A percentile compares a stretch with the other conserved stretches of the same genome.
These are phyloP conservation scores for Yamagishiella unicocca DNA, from an alignment of 139 green algal species.

Conservation along the genomic window DNA sequence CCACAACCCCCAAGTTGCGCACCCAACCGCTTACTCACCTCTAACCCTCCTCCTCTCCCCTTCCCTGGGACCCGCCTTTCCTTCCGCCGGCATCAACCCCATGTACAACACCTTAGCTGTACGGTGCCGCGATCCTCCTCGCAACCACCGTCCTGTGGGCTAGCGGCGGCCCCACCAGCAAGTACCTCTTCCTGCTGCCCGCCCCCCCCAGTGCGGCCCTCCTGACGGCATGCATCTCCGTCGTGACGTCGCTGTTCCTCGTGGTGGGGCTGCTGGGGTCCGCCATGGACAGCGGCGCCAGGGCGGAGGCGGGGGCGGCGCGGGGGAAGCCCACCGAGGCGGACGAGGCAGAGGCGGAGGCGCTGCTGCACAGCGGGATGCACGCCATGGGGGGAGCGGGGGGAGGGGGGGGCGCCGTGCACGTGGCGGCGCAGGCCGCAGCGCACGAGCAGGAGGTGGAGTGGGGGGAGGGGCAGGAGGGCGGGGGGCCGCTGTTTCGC, in stretches of 20 bases:
- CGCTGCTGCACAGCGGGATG: slow-evolving; percentile 22
- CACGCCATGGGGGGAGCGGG: neutral
- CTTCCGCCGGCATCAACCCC: neutral
- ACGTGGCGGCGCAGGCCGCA: neutral
- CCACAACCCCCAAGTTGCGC: neutral
- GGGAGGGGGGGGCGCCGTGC: neutral
- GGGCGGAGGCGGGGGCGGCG: neutral
- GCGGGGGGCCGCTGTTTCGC: neutral
- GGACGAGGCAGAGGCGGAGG: slow-evolving; percentile 13
- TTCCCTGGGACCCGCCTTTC: neutral
- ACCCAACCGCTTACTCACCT: neutral
- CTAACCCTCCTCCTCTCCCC: neutral
- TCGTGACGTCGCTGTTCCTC: slow-evolving; percentile 6
- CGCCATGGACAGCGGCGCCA: neutral
- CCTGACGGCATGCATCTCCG: slow-evolving; percentile 23
- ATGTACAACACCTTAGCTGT: neutral
- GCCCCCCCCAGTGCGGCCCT: slow-evolving; percentile 21
- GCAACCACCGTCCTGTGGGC: slow-evolving; percentile 19
- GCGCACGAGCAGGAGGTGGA: neutral
- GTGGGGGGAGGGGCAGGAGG: neutral
- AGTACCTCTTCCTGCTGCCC: slow-evolving; percentile 42
- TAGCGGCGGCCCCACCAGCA: slow-evolving; percentile 15
- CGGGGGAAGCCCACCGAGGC: neutral
- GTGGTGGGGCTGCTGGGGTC: neutral
- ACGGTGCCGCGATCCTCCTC: slow-evolving; percentile 24